These are phyloP conservation scores for Eucalyptus rudis DNA, from an alignment of 345 rosid genomes.

Conservation along the genomic window DNA sequence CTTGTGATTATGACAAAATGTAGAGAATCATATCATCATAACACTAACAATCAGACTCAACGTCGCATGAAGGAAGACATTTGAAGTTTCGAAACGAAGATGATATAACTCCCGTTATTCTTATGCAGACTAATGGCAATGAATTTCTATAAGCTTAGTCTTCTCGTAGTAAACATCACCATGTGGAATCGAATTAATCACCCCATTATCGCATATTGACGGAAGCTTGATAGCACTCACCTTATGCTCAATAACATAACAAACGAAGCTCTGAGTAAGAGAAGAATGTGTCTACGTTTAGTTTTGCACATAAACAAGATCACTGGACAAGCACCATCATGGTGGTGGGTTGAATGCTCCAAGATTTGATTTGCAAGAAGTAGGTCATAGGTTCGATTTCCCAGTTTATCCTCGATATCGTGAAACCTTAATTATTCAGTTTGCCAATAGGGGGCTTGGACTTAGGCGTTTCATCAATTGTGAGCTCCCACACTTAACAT, in stretches of 20 bases:
- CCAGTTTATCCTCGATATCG: neutral
- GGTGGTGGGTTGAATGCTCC: neutral
- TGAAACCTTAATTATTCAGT: neutral
- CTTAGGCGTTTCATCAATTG: neutral
- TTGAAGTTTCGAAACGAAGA: neutral
- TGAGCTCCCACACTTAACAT: neutral
- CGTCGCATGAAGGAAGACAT: neutral
- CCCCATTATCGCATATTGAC: neutral
- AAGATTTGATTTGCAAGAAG: neutral
- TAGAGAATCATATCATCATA: neutral
- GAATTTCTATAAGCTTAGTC: neutral
- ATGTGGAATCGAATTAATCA: neutral
- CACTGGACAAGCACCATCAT: neutral
- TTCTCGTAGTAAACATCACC: neutral
- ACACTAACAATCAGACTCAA: neutral
- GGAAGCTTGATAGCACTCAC: neutral
- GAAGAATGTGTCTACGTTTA: neutral
- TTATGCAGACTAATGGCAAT: neutral
- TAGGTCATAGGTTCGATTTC: neutral
- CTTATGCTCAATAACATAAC: neutral
- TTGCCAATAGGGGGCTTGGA: neutral
- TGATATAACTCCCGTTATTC: neutral
- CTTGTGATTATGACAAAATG: neutral
- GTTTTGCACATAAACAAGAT: neutral
- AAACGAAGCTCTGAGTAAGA: neutral